phyloP scores from a whole-genome alignment of 495 filamentous ascomycete species.

The Peziza echinospora region DNA sequence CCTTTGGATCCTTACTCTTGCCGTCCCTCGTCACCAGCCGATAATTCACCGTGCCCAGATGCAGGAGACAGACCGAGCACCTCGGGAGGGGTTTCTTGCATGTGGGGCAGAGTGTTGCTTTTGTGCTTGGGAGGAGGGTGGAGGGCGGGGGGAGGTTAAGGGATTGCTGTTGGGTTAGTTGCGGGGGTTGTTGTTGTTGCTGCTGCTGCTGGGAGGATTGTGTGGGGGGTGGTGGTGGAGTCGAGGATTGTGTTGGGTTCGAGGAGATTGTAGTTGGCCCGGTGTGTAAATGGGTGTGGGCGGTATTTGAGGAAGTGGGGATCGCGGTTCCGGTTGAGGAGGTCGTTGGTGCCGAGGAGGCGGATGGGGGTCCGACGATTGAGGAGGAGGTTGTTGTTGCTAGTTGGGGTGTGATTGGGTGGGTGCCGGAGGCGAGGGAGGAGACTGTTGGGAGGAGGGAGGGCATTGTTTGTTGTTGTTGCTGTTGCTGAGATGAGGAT shows the following conservation, averaged over 20 bases:
- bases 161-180: background rate
- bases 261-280: background rate
- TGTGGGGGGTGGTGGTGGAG: constrained; percentile 3
- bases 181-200: background rate
- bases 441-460: constrained; percentile 7
- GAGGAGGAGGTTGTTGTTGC: constrained; percentile 23
- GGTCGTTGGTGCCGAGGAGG: too few species aligned
- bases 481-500: too few species aligned
- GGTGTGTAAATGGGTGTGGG: too few species aligned
- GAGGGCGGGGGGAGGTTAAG: background rate
- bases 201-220: background rate
- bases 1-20: constrained; percentile 23
- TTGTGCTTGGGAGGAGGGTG: background rate
- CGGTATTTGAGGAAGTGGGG: too few species aligned
- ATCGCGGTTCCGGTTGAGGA: too few species aligned
- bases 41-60: constrained; percentile 40
- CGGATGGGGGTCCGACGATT: constrained; percentile 6
- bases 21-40: constrained; percentile 42
- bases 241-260: constrained; percentile 1
- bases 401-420: constrained; percentile 4
- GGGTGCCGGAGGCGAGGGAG: constrained; percentile 4
- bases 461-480: constrained; percentile 5
- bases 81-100: constrained; percentile 77
- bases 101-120: constrained; percentile 47
- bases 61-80: constrained; percentile 69